phyloP scores from a whole-genome alignment of 2,329 filamentous ascomycete species.

The Aschersonia sp. region DNA sequence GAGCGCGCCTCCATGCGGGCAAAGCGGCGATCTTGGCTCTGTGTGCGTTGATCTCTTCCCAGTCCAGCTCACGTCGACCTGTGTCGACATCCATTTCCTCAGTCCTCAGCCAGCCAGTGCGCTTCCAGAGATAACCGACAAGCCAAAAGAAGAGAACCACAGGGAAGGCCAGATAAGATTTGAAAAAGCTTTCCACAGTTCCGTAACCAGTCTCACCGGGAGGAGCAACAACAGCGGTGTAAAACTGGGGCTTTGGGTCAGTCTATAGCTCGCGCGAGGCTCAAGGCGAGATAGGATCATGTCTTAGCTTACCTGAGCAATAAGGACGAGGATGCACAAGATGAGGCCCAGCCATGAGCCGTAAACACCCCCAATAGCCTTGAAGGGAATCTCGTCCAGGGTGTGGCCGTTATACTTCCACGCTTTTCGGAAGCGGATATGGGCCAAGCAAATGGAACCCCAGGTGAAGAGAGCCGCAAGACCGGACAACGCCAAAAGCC shows the following conservation, averaged over 20 bases:
- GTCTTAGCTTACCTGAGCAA: conserved; percentile 30
- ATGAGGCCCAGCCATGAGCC: conserved; percentile 50
- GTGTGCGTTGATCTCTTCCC: conserved; percentile 45
- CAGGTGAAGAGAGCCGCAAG: conserved; percentile 49
- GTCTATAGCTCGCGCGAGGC: neutral
- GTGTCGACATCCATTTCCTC: conserved; percentile 54
- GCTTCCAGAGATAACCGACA: conserved; percentile 51
- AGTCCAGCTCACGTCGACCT: conserved; percentile 51
- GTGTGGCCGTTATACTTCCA: conserved; percentile 45
- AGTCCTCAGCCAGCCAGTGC: conserved; percentile 41
- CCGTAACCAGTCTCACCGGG: conserved; percentile 16
- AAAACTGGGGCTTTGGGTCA: conserved; percentile 22
- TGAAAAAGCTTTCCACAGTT: conserved; percentile 38
- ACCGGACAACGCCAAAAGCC: conserved; percentile 47
- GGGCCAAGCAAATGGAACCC: conserved; percentile 47
- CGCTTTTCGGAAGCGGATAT: conserved; percentile 49
- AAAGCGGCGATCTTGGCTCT: conserved; percentile 32
- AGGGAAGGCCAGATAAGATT: conserved; percentile 36
- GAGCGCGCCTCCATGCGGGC: conserved; percentile 33
- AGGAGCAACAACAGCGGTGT: conserved; percentile 28
- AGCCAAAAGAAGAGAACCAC: conserved; percentile 42
- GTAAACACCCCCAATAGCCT: conserved; percentile 41
- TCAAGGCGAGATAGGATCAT: conserved; percentile 3
- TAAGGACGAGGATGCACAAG: conserved; percentile 39
- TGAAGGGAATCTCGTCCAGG: conserved; percentile 54